phyloP scores from a whole-genome alignment of 2,329 filamentous ascomycete species.

The Trichocomaceae sp. region DNA sequence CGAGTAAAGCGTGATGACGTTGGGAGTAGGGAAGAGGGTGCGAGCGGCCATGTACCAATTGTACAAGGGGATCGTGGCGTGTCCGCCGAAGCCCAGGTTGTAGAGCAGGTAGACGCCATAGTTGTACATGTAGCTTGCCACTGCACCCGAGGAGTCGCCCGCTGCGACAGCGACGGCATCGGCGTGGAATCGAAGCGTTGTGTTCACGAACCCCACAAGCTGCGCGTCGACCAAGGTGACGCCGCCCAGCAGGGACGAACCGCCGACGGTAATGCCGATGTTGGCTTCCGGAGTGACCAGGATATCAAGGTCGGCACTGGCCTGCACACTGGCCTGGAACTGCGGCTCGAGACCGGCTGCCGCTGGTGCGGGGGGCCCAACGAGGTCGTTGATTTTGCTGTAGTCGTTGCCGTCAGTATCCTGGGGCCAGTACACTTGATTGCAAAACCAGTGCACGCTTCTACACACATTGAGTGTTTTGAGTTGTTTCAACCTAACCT shows the following conservation, averaged over 20 bases:
- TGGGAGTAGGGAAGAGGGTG: no score
- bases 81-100: constrained; percentile 15
- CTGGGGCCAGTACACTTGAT: constrained; percentile 13
- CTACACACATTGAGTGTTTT: not conserved
- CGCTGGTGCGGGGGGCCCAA: not conserved
- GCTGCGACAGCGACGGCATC: constrained; percentile 11
- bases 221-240: constrained; percentile 16
- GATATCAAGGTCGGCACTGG: constrained; percentile 14
- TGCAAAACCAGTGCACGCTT: not conserved
- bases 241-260: constrained; percentile 10
- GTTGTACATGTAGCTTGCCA: constrained; percentile 9
- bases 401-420: constrained; percentile 12
- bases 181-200: no score
- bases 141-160: constrained; percentile 3
- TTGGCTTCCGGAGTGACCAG: constrained; percentile 16
- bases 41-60: no score
- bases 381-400: constrained; percentile 5
- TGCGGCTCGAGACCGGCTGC: constrained; percentile 12
- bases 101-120: constrained; percentile 15
- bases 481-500: not conserved
- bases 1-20: no score
- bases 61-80: constrained; percentile 9
- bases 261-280: constrained; percentile 18
- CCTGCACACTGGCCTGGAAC: constrained; percentile 15
- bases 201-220: constrained; percentile 14